phyloP scores from a whole-genome alignment of 805 yeast species.

The Saccharomyces kudriavzevii region DNA sequence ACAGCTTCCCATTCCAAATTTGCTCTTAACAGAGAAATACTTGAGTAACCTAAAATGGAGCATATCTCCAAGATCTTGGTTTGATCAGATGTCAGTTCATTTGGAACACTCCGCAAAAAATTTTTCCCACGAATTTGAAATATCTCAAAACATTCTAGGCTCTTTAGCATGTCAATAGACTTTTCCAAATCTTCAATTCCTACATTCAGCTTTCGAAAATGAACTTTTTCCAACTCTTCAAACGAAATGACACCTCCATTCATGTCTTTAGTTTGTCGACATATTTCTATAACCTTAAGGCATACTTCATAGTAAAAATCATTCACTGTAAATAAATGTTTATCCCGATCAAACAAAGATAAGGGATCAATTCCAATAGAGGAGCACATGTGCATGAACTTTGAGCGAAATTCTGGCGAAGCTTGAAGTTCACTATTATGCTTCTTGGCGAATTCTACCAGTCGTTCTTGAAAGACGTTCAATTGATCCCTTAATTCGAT shows the following conservation, averaged over 20 bases:
- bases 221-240: conserved; percentile 37
- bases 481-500: conserved; percentile 62
- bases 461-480: conserved; percentile 65
- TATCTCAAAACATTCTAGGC: conserved; percentile 58
- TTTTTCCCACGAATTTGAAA: conserved; percentile 43
- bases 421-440: conserved; percentile 60
- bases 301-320: conserved; percentile 64
- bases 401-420: conserved; percentile 56
- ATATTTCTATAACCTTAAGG: conserved; percentile 66
- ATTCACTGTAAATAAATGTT: conserved; percentile 26
- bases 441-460: conserved; percentile 64
- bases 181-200: conserved; percentile 46
- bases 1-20: conserved; percentile 68
- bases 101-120: conserved; percentile 57
- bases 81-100: conserved; percentile 61
- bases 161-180: conserved; percentile 45
- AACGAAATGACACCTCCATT: conserved; percentile 79
- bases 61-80: conserved; percentile 65
- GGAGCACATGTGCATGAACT: conserved; percentile 68
- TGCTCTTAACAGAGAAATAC: conserved; percentile 54
- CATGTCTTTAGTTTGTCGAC: conserved; percentile 56
- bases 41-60: conserved; percentile 67
- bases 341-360: conserved; percentile 28
- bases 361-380: conserved; percentile 83
- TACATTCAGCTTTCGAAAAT: conserved; percentile 28